Percentiles rank a stretch among this genome's conserved stretches.
Conservation (phyloP, 108 stramenopile genomes). For the Skeletonema menzelii region DNA sequence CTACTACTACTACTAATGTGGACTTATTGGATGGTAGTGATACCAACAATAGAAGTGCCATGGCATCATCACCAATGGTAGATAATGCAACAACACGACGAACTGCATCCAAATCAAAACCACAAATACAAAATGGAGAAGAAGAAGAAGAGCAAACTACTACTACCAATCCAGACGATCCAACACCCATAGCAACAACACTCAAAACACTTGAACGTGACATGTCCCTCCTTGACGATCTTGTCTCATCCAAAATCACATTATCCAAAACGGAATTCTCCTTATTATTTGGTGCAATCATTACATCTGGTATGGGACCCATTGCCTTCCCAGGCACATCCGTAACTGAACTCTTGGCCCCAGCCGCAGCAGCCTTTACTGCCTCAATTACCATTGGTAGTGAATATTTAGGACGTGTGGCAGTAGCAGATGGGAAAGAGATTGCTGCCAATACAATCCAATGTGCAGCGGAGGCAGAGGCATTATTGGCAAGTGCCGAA, state of each 20-base stretch:
- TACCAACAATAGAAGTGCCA: too few species aligned
- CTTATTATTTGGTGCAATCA: conserved; percentile 58
- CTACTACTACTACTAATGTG: too few species aligned
- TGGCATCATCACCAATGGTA: not conserved
- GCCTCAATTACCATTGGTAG: conserved; percentile 87
- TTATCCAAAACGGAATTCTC: conserved; percentile 61
- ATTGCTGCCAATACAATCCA: conserved; percentile 83
- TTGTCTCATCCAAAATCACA: conserved; percentile 66
- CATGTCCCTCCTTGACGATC: conserved; percentile 70
- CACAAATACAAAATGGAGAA: not conserved
- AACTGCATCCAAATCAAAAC: not conserved
- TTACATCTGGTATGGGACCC: conserved; percentile 64
- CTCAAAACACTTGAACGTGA: conserved; percentile 37
- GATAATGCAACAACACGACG: not conserved
- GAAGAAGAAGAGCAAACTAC: not conserved
- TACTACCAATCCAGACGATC: conserved; percentile 6
- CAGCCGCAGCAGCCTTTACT: conserved; percentile 62
- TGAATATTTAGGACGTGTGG: conserved; percentile 87
- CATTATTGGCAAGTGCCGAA: conserved; percentile 65
- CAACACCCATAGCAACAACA: conserved; percentile 22
- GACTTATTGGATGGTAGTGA: too few species aligned
- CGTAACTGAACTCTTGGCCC: conserved; percentile 76
- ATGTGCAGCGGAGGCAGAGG: conserved; percentile 91
- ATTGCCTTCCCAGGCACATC: conserved; percentile 60
- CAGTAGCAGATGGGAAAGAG: conserved; percentile 91